Conservation (phyloP, 2,329 filamentous ascomycete species). For the Colletotrichum australisinense region DNA sequence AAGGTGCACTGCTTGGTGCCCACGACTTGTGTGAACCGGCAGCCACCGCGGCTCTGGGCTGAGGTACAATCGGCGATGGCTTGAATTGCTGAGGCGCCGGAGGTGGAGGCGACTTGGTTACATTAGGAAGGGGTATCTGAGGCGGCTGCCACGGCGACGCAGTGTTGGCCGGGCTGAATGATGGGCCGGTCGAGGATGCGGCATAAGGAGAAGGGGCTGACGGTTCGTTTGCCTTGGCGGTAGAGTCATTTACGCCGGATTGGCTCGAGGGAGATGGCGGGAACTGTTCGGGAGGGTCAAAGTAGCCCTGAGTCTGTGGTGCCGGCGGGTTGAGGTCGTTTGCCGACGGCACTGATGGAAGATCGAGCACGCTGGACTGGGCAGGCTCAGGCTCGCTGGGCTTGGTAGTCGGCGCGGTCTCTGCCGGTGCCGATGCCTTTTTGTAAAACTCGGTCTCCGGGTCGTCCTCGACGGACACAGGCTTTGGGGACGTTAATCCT, state of each 20-base stretch:
- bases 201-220: slow-evolving; percentile 27
- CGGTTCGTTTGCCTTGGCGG: slow-evolving; percentile 2
- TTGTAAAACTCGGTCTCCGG: slow-evolving; percentile 53
- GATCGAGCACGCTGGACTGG: slow-evolving; percentile 21
- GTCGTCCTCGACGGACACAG: slow-evolving; percentile 64
- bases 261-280: slow-evolving; percentile 49
- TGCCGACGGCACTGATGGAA: slow-evolving; percentile 31
- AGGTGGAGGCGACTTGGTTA: slow-evolving; percentile 25
- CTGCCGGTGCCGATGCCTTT: slow-evolving; percentile 40
- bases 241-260: slow-evolving; percentile 43
- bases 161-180: slow-evolving; percentile 24
- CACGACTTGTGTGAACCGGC: slow-evolving; percentile 36
- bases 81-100: slow-evolving; percentile 39
- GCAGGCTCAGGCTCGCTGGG: slow-evolving; percentile 36
- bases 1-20: slow-evolving; percentile 20
- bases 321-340: slow-evolving; percentile 32
- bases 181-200: slow-evolving; percentile 26
- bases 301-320: slow-evolving; percentile 44
- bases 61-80: slow-evolving; percentile 27
- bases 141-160: slow-evolving; percentile 25
- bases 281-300: slow-evolving; percentile 47
- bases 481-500: slow-evolving; percentile 55
- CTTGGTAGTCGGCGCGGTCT: slow-evolving; percentile 39
- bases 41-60: slow-evolving; percentile 10
- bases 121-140: slow-evolving; percentile 1